A percentile compares a stretch with the other conserved stretches of the same genome.
Evolutionary conservation across 2,329 filamentous ascomycete species (phyloP).

Genomic region (Stachybotrys elegans): DNA sequence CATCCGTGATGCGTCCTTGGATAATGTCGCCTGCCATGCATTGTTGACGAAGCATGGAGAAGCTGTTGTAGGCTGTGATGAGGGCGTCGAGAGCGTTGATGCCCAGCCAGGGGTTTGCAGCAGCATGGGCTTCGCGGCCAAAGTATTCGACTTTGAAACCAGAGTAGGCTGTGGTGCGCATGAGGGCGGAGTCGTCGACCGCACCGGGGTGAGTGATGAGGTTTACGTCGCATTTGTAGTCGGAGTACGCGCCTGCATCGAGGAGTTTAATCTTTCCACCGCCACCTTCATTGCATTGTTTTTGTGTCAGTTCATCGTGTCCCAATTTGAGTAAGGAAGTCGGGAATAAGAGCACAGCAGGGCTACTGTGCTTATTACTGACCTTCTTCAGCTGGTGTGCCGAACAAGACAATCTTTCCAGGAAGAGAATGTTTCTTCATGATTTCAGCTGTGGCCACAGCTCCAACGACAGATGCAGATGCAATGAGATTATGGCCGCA

Average conservation of each 20-base stretch:
- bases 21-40: slow-evolving; percentile 44
- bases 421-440: slow-evolving; percentile 2
- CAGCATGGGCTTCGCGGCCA: slow-evolving; percentile 52
- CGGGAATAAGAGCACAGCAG: no score
- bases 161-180: slow-evolving; percentile 46
- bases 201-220: slow-evolving; percentile 29
- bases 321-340: no score
- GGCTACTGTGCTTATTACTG: no score
- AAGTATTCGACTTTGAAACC: slow-evolving; percentile 46
- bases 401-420: slow-evolving; percentile 29
- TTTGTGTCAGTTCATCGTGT: no score
- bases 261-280: slow-evolving; percentile 45
- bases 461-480: slow-evolving; percentile 39
- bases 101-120: slow-evolving; percentile 52
- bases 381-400: slow-evolving; percentile 52
- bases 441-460: slow-evolving; percentile 14
- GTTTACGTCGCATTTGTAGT: slow-evolving; percentile 23
- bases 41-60: slow-evolving; percentile 52
- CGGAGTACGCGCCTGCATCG: slow-evolving; percentile 36
- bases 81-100: slow-evolving; percentile 56
- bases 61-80: slow-evolving; percentile 40
- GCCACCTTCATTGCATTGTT: slow-evolving; percentile 44
- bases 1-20: slow-evolving; percentile 46
- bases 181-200: slow-evolving; percentile 37
- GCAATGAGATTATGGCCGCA: slow-evolving; percentile 52